phyloP scores from a whole-genome alignment of 2,329 filamentous ascomycete genomes.

The Fusarium falciforme region DNA sequence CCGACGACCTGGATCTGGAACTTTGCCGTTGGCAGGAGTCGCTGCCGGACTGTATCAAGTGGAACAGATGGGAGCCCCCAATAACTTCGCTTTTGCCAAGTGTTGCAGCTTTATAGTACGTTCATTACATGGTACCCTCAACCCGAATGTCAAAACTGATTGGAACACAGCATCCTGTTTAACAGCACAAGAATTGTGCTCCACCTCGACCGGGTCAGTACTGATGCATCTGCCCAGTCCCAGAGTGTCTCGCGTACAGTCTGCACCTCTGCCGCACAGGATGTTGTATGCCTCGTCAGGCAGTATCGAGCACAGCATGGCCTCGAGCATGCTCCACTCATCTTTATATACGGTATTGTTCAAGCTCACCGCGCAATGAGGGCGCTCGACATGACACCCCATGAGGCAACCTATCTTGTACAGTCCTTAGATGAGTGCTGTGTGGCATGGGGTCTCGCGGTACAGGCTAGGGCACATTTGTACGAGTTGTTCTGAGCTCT shows the following conservation, averaged over 20 bases:
- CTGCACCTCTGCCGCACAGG: slow-evolving; percentile 35
- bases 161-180: not conserved
- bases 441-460: slow-evolving; percentile 11
- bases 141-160: not conserved
- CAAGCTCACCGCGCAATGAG: slow-evolving; percentile 31
- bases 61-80: slow-evolving; percentile 34
- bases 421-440: slow-evolving; percentile 14
- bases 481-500: not conserved
- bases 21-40: slow-evolving; percentile 32
- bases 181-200: not conserved
- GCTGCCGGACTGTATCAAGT: slow-evolving; percentile 28
- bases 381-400: not conserved
- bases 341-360: slow-evolving; percentile 40
- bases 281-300: slow-evolving; percentile 35
- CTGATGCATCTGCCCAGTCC: not conserved
- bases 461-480: not conserved
- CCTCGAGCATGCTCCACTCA: slow-evolving; percentile 34
- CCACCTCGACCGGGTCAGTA: not conserved
- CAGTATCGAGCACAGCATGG: slow-evolving; percentile 38
- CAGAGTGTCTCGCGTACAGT: not conserved
- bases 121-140: not conserved
- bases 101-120: not conserved
- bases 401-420: slow-evolving; percentile 4
- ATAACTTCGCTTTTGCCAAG: not conserved
- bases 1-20: slow-evolving; percentile 24